Evolutionary conservation across 495 filamentous ascomycete species (phyloP).

Genomic region (Penicillium bialowiezense): DNA sequence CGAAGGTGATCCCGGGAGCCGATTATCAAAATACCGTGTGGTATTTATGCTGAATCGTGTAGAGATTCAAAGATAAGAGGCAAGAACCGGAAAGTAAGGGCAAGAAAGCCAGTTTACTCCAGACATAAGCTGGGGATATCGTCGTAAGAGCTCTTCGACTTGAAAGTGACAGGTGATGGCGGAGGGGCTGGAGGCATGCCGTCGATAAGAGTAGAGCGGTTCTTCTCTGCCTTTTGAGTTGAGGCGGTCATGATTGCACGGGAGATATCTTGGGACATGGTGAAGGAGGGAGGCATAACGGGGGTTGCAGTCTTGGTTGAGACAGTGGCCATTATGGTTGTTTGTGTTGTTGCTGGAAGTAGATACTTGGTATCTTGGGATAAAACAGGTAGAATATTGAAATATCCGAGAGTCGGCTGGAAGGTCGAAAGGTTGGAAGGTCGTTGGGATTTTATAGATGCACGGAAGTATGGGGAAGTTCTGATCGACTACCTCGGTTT

Average conservation of each 20-base stretch:
- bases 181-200: slow-evolving; percentile 46
- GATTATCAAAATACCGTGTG: neutral
- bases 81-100: neutral
- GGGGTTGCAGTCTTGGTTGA: slow-evolving; percentile 16
- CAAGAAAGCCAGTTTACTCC: slow-evolving; percentile 10
- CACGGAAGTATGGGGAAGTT: neutral
- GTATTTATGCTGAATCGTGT: neutral
- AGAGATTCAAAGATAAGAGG: neutral
- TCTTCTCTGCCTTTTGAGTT: slow-evolving; percentile 18
- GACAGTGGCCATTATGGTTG: slow-evolving; percentile 22
- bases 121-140: slow-evolving; percentile 21
- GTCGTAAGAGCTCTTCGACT: slow-evolving; percentile 12
- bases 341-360: neutral
- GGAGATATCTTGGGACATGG: slow-evolving; percentile 40
- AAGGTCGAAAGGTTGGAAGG: neutral
- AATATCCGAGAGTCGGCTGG: no score
- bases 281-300: slow-evolving; percentile 25
- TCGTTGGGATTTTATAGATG: neutral
- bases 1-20: neutral
- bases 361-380: neutral
- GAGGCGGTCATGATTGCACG: slow-evolving; percentile 38
- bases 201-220: slow-evolving; percentile 28
- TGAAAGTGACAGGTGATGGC: slow-evolving; percentile 45
- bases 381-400: neutral
- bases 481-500: neutral